phyloP scores from a whole-genome alignment of 352 stramenopile genomes.

The Phytophthora tubulina region DNA sequence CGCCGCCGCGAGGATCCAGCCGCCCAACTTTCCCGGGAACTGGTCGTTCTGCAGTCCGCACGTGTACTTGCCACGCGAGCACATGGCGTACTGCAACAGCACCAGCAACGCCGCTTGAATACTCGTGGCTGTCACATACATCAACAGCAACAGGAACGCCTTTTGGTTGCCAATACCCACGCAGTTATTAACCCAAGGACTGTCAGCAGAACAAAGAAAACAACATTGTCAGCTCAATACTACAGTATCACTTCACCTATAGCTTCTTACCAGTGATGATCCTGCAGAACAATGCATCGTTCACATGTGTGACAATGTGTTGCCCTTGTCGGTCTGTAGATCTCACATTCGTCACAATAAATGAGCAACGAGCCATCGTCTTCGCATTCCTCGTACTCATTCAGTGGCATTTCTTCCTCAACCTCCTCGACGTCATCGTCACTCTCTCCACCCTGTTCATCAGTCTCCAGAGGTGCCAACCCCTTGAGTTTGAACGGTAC shows the following conservation, averaged over 20 bases:
- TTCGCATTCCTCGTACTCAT: constrained; percentile 72
- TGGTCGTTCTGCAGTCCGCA: constrained; percentile 73
- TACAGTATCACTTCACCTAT: background rate
- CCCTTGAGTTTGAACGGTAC: constrained; percentile 59
- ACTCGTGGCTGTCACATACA: constrained; percentile 76
- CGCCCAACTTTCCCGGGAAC: constrained; percentile 69
- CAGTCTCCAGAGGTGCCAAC: constrained; percentile 2
- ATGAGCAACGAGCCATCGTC: constrained; percentile 82
- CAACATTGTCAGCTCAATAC: constrained; percentile 9
- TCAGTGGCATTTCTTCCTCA: constrained; percentile 70
- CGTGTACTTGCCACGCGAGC: constrained; percentile 44
- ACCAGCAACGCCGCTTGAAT: constrained; percentile 65
- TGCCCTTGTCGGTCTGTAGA: constrained; percentile 77
- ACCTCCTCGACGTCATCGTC: constrained; percentile 55
- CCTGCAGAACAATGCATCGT: constrained; percentile 81
- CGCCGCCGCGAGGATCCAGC: constrained; percentile 72
- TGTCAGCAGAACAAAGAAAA: constrained; percentile 28
- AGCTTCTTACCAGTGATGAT: constrained; percentile 80
- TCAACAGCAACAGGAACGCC: constrained; percentile 82
- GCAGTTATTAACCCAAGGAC: constrained; percentile 91
- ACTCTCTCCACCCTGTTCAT: constrained; percentile 11
- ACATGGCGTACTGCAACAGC: constrained; percentile 59
- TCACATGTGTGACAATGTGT: constrained; percentile 83
- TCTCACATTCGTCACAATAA: constrained; percentile 85
- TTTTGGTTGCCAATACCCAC: constrained; percentile 87